Base-by-base conservation (phyloP, 1,139 yeast genomes). In the Suhomyces choctaworum region DNA sequence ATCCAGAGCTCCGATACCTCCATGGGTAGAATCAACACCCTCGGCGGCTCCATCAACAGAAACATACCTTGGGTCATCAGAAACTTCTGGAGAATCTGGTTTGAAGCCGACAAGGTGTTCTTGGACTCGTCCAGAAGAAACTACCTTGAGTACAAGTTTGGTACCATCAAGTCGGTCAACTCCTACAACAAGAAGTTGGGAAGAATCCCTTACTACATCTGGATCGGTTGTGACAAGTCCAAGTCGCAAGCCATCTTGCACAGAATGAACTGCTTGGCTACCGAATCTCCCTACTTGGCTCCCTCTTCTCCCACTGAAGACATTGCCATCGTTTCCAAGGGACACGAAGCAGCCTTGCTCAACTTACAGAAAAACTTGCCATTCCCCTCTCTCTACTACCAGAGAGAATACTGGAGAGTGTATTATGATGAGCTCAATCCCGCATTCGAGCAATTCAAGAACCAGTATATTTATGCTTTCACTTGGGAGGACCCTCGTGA, bases 401-500 rank as follows among this genome's bases (percentile, higher is more conserved):
- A 85, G 60, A 68, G 62, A 37, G 85, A 84, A 56, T 70, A 79
- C 16, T 84, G 90, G 83, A 73, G 95, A 53, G 89, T 84, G 25
- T 85, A 80, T 60, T 85, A 80, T 52, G 88, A 85, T 58, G 90
- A 82, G 50, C 60, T 77, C 47, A 78, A 78, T 50, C 78, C 83
- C 8, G 75, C 74, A 50, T 82, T 82, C 53, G 76, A 74, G 31
- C 90, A 84, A 57, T 85, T 85, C 66, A 78, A 75, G 41, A 73
- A 82, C 54, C 89, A 84, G 60, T 85, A 83, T 58, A 85, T 85
- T 40, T 85, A 85, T 54, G 90, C 95, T 3, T 85, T 85, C 61
- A 85, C 94, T 7, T 85, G 95, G 95, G 95, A 85, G 61, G 95
- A 85, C 56, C 95, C 95, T 22, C 73, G 84, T 39, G 94, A 83